phyloP scores from a whole-genome alignment of 768 basidiomycete species.

The Paxillus rubicundulus region DNA sequence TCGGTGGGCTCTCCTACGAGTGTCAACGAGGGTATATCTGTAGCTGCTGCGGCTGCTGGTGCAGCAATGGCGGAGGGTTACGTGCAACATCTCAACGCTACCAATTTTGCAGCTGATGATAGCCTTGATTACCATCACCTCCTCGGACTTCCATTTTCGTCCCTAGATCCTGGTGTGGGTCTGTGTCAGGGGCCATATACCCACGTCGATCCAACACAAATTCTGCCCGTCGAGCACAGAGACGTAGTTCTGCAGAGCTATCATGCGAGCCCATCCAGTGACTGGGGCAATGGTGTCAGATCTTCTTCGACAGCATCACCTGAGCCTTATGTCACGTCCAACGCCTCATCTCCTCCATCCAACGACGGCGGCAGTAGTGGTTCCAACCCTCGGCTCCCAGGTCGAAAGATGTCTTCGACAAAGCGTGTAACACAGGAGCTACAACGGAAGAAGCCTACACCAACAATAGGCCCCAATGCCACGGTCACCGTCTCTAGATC shows the following conservation, averaged over 20 bases:
- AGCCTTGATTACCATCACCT: conserved; percentile 59
- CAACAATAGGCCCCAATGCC: conserved; percentile 12
- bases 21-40: conserved; percentile 53
- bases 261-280: conserved; percentile 79
- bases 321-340: conserved; percentile 67
- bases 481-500: conserved; percentile 41
- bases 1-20: conserved; percentile 30
- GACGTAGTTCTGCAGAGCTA: conserved; percentile 47
- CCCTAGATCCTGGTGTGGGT: conserved; percentile 42
- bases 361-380: conserved; percentile 44
- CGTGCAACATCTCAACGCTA: conserved; percentile 60
- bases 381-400: conserved; percentile 29
- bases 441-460: conserved; percentile 50
- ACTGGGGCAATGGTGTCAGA: conserved; percentile 70
- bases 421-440: conserved; percentile 59
- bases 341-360: conserved; percentile 72
- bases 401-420: conserved; percentile 63
- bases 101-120: conserved; percentile 54
- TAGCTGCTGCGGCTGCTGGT: conserved; percentile 59
- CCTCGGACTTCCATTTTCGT: conserved; percentile 63
- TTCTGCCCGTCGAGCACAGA: conserved; percentile 48
- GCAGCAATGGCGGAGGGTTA: conserved; percentile 74
- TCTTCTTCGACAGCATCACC: conserved; percentile 75
- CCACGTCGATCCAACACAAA: conserved; percentile 92
- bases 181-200: conserved; percentile 57